Percentiles rank a stretch among this genome's conserved stretches.
Evolutionary conservation across 2,329 filamentous ascomycete genomes (phyloP).

Genomic region (Purpureocillium lavendulum): DNA sequence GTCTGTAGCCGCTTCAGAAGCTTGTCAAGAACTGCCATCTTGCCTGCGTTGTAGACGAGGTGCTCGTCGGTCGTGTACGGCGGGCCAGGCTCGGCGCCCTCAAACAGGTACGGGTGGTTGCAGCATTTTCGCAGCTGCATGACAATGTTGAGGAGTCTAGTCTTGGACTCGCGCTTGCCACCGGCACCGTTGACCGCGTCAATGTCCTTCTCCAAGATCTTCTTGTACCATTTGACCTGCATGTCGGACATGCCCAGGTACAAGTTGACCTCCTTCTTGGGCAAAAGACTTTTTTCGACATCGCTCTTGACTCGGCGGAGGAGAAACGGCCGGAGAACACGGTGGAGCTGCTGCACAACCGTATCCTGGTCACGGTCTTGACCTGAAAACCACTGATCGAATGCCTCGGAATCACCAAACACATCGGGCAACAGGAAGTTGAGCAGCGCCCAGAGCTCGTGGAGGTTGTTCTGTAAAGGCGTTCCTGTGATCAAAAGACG

Average conservation of each 20-base stretch:
- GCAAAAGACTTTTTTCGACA: conserved; percentile 93
- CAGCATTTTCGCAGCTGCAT: conserved; percentile 99
- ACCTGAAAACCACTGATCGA: conserved; percentile 95
- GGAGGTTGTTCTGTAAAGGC: conserved; percentile 93
- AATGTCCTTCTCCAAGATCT: conserved; percentile 98
- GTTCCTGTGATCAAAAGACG: conserved; percentile 93
- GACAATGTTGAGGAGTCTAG: conserved; percentile 91
- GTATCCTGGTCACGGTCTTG: conserved; percentile 88
- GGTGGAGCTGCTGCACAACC: conserved; percentile 91
- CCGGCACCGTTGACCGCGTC: conserved; percentile 96
- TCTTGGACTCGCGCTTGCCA: conserved; percentile 96
- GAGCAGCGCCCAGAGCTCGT: conserved; percentile 94
- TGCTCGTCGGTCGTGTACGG: conserved; percentile 98
- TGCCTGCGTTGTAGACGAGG: conserved; percentile 84
- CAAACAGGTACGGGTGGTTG: conserved; percentile 96
- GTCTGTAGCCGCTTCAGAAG: conserved; percentile 74
- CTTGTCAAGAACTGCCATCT: conserved; percentile 96
- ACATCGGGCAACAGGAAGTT: conserved; percentile 98
- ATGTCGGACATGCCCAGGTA: conserved; percentile 99
- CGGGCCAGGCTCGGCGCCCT: conserved; percentile 92
- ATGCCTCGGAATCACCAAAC: conserved; percentile 92
- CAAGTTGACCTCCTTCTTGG: conserved; percentile 95
- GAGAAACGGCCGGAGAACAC: conserved; percentile 85
- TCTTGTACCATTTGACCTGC: conserved; percentile 99
- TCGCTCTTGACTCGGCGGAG: conserved; percentile 94